These are phyloP conservation scores for Candida ficus DNA, from an alignment of 805 yeast species.

Conservation along the genomic window DNA sequence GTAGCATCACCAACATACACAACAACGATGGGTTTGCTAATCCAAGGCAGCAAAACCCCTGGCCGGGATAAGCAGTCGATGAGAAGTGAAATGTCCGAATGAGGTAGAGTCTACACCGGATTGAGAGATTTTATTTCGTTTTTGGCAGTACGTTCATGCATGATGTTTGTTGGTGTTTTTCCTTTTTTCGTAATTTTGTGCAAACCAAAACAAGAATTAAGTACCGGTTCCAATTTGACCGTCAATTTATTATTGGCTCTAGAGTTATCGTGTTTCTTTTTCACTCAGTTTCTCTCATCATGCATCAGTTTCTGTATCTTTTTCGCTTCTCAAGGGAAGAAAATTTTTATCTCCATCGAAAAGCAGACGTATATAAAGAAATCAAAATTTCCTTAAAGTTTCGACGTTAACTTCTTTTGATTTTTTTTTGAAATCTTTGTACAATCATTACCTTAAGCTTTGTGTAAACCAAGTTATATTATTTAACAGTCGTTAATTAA, in stretches of 20 bases:
- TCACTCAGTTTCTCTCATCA: slow-evolving; percentile 9
- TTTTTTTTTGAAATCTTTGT: slow-evolving; percentile 4
- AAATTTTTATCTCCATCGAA: slow-evolving; percentile 1
- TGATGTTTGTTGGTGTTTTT: slow-evolving; percentile 6
- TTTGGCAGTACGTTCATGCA: slow-evolving; percentile 4
- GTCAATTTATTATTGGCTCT: slow-evolving; percentile 7
- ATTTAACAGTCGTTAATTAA: slow-evolving; percentile 3
- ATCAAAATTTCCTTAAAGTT: slow-evolving; percentile 5
- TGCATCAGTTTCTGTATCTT: slow-evolving; percentile 4
- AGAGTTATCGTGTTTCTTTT: slow-evolving; percentile 1
- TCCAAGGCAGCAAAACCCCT: neutral
- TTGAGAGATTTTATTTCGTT: slow-evolving; percentile 9
- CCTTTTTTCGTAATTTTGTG: slow-evolving; percentile 7
- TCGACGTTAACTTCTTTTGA: neutral
- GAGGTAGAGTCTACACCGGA: slow-evolving; percentile 4
- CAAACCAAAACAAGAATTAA: neutral
- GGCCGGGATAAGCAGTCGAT: no score
- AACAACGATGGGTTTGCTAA: no score
- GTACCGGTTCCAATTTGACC: slow-evolving; percentile 10
- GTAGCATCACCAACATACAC: no score
- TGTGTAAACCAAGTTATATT: slow-evolving; percentile 6
- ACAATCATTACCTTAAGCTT: slow-evolving; percentile 10
- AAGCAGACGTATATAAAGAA: slow-evolving; percentile 7
- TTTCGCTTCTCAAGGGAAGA: slow-evolving; percentile 7
- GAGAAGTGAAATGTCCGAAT: neutral